Evolutionary conservation across 441 rosid species (phyloP).

Genomic region (Rhodomyrtus psidioides): DNA sequence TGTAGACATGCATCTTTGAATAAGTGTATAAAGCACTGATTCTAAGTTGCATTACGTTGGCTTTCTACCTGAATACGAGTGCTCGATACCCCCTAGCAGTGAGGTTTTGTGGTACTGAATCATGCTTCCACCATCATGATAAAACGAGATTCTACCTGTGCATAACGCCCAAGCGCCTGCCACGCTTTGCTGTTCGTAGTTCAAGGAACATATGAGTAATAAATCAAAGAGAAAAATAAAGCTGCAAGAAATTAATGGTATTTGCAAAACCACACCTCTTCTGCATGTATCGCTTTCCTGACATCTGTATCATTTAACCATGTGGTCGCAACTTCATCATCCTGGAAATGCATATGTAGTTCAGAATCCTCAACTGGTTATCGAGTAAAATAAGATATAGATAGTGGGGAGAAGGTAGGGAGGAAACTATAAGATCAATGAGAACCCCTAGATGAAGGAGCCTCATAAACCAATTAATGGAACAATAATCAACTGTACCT

Average conservation of each 20-base stretch:
- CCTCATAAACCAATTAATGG: no score
- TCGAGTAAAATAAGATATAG: not conserved
- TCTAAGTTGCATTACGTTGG: not conserved
- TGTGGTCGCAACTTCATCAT: constrained; percentile 56
- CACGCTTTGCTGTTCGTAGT: constrained; percentile 22
- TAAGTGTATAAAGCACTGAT: not conserved
- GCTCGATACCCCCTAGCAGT: constrained; percentile 63
- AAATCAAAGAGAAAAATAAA: not conserved
- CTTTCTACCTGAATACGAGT: constrained; percentile 62
- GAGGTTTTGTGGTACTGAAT: constrained; percentile 65
- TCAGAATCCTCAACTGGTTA: not conserved
- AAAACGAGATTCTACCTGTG: constrained; percentile 23
- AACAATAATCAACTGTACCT: no score
- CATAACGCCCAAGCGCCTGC: constrained; percentile 58
- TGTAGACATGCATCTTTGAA: not conserved
- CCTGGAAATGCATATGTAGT: constrained; percentile 21
- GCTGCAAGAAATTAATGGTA: not conserved
- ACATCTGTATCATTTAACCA: constrained; percentile 68
- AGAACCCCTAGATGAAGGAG: no score
- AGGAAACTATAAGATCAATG: not conserved
- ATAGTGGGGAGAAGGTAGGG: not conserved
- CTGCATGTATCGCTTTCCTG: constrained; percentile 70
- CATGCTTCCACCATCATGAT: constrained; percentile 67
- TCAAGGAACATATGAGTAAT: not conserved
- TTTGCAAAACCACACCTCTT: constrained; percentile 26